Evolutionary conservation across 805 yeast species (phyloP).

Genomic region (Peterozyma xylosa): DNA sequence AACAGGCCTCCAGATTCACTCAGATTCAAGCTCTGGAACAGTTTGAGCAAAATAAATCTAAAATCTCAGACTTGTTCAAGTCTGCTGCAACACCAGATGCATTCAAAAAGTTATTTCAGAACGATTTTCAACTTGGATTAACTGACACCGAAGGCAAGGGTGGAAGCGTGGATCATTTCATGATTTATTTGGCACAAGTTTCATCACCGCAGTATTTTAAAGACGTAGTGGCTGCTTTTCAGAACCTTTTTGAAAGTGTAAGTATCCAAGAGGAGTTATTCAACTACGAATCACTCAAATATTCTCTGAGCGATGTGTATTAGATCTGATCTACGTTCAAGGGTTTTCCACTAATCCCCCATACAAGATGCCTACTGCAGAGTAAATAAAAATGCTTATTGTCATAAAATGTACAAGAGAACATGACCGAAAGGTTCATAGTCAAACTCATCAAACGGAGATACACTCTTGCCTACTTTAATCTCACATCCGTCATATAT

Average conservation of each 20-base stretch:
- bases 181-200: constrained; percentile 3
- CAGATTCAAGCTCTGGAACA: background rate
- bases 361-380: too few species aligned
- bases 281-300: background rate
- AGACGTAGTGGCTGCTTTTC: background rate
- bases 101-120: background rate
- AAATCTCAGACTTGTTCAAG: background rate
- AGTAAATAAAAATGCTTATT: too few species aligned
- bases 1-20: background rate
- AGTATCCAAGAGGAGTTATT: background rate
- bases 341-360: too few species aligned
- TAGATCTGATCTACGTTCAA: too few species aligned
- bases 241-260: background rate
- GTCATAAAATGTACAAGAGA: constrained; percentile 1
- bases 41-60: background rate
- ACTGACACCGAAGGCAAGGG: background rate
- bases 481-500: constrained; percentile 2
- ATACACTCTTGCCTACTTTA: constrained; percentile 6
- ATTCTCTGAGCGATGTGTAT: too few species aligned
- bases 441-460: constrained; percentile 7
- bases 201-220: background rate
- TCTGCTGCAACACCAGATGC: background rate
- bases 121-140: background rate
- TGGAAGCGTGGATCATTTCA: background rate
- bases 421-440: constrained; percentile 8